Evolutionary conservation across 805 yeast species (phyloP).

Genomic region (Myxozyma udenii): DNA sequence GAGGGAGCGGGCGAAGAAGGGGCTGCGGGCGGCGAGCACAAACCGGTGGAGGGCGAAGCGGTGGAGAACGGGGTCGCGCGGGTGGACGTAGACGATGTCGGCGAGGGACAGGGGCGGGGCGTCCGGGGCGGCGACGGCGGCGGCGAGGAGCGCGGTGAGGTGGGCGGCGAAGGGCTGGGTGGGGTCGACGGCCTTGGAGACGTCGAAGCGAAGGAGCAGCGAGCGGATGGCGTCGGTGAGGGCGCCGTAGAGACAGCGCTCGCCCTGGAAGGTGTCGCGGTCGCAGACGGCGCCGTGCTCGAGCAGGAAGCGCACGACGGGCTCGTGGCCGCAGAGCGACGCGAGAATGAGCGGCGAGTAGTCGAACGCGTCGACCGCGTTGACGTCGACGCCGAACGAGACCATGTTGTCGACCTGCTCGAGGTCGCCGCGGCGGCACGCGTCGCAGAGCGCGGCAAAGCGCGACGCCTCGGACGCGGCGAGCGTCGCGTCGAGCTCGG

Average conservation of each 20-base stretch:
- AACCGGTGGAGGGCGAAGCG: conserved; percentile 29
- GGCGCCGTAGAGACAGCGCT: conserved; percentile 75
- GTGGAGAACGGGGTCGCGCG: conserved; percentile 34
- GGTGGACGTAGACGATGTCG: conserved; percentile 40
- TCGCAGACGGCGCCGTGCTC: conserved; percentile 73
- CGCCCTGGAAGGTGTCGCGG: conserved; percentile 78
- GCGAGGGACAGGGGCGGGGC: conserved; percentile 73
- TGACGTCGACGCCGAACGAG: conserved; percentile 52
- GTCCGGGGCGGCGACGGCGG: conserved; percentile 57
- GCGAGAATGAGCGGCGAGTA: conserved; percentile 65
- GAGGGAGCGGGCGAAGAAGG: conserved; percentile 36
- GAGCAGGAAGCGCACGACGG: conserved; percentile 57
- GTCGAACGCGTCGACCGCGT: conserved; percentile 67
- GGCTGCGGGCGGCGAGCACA: conserved; percentile 35
- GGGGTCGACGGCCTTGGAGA: conserved; percentile 64
- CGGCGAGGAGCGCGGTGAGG: conserved; percentile 48
- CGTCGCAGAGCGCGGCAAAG: conserved; percentile 50
- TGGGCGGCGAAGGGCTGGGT: conserved; percentile 73
- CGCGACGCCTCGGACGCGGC: conserved; percentile 3
- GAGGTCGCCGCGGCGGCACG: conserved; percentile 67
- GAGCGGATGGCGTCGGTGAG: conserved; percentile 62
- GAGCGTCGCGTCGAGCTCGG: not conserved
- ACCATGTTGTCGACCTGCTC: conserved; percentile 60
- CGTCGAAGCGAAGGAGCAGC: conserved; percentile 56
- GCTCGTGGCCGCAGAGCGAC: conserved; percentile 27